Conservation (phyloP, 2,329 filamentous ascomycete genomes). For the Thielaviopsis ethacetica region DNA sequence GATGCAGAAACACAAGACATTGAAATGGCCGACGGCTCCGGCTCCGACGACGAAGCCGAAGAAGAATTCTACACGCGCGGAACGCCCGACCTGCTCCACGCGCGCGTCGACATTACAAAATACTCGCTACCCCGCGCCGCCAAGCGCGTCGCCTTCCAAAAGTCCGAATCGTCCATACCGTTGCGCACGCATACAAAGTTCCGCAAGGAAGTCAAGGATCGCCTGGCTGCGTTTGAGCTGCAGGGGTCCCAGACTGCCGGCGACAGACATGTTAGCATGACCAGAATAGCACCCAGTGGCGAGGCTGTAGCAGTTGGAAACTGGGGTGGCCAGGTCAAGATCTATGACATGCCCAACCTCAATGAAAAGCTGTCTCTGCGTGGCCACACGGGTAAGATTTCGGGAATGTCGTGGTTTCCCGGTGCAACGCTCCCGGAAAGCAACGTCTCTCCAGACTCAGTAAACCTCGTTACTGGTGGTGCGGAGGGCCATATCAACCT, state of each 20-base stretch:
- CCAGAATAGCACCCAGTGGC: conserved; percentile 74
- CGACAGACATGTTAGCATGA: conserved; percentile 81
- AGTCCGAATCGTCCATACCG: conserved; percentile 65
- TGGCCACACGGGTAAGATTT: conserved; percentile 77
- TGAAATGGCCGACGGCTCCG: conserved; percentile 27
- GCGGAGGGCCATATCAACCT: conserved; percentile 77
- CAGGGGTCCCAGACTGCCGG: conserved; percentile 88
- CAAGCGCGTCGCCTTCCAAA: conserved; percentile 59
- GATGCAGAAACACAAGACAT: conserved; percentile 19
- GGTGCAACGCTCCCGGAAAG: conserved; percentile 56
- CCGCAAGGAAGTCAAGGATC: conserved; percentile 74
- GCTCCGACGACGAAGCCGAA: conserved; percentile 48
- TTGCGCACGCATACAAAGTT: conserved; percentile 85
- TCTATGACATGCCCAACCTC: conserved; percentile 70
- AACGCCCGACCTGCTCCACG: conserved; percentile 53
- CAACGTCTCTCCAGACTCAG: conserved; percentile 52
- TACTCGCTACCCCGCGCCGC: conserved; percentile 76
- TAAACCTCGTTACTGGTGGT: conserved; percentile 82
- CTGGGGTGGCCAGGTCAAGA: conserved; percentile 77
- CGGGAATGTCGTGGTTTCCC: conserved; percentile 81
- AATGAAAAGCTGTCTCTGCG: conserved; percentile 60
- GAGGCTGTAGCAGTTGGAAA: conserved; percentile 77
- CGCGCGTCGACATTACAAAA: conserved; percentile 61
- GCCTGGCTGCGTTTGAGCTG: conserved; percentile 67
- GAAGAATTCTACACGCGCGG: conserved; percentile 95